Conservation (phyloP, 1,139 yeast species). For the Meyerozyma elateridarum region DNA sequence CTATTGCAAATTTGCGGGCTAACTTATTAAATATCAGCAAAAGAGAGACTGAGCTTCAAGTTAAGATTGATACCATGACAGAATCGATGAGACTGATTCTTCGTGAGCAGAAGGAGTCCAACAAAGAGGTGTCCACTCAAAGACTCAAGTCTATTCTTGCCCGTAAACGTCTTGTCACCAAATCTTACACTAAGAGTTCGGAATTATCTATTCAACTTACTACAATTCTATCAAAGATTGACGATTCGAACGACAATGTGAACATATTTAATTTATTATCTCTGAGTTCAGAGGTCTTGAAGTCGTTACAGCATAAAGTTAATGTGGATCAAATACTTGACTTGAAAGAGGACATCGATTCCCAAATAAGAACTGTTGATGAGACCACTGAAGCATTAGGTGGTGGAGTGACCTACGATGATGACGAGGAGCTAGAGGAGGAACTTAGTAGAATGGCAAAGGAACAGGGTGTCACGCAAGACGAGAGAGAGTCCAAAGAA, state of each 20-base stretch:
- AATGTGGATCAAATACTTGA: conserved; percentile 7
- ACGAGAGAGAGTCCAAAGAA: neutral
- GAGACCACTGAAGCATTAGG: conserved; percentile 8
- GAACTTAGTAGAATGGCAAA: no score
- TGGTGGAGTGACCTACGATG: conserved; percentile 2
- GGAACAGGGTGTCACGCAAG: neutral
- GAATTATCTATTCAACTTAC: conserved; percentile 7
- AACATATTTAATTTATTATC: conserved; percentile 9
- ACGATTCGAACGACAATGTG: conserved; percentile 17
- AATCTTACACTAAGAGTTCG: conserved; percentile 8
- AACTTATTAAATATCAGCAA: conserved; percentile 17
- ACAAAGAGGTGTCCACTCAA: conserved; percentile 4
- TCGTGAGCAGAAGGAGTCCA: conserved; percentile 6
- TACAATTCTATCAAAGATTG: conserved; percentile 15
- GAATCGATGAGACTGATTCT: conserved; percentile 7
- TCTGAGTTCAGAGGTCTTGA: conserved; percentile 8
- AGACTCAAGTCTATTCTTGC: conserved; percentile 5
- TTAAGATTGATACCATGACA: conserved; percentile 5
- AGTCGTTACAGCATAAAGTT: conserved; percentile 8
- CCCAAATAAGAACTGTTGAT: neutral
- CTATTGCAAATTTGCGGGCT: conserved; percentile 22
- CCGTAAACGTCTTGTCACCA: conserved; percentile 6
- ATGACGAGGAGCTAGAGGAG: neutral
- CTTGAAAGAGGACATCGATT: neutral
- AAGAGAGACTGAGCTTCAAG: conserved; percentile 18